phyloP scores from a whole-genome alignment of 768 basidiomycete species.

The Trametes maxima region DNA sequence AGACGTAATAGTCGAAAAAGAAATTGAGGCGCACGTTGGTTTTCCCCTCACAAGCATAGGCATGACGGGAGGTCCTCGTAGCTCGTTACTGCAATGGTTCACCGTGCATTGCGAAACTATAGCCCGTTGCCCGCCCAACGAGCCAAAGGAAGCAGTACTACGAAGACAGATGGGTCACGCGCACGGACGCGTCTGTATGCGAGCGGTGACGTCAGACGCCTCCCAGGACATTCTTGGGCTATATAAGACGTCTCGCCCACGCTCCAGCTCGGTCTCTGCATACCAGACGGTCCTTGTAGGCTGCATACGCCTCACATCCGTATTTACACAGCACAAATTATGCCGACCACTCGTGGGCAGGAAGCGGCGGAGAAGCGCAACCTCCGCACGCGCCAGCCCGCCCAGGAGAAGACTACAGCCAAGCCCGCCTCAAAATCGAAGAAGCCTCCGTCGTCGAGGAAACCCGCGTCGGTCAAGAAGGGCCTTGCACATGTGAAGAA shows the following conservation, averaged over 20 bases:
- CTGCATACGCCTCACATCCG: neutral
- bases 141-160: too few species aligned
- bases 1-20: too few species aligned
- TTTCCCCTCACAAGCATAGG: too few species aligned
- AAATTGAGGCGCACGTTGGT: too few species aligned
- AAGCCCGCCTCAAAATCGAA: slow-evolving; percentile 19
- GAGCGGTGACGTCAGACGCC: slow-evolving; percentile 14
- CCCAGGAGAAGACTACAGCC: slow-evolving; percentile 7
- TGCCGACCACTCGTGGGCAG: slow-evolving; percentile 30
- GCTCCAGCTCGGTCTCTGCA: neutral
- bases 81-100: too few species aligned
- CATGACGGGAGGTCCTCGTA: too few species aligned
- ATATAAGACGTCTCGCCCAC: slow-evolving; percentile 7
- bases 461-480: slow-evolving; percentile 5
- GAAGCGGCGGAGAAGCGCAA: slow-evolving; percentile 19
- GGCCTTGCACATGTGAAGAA: neutral
- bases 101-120: too few species aligned
- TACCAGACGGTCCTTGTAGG: too few species aligned
- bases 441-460: slow-evolving; percentile 7
- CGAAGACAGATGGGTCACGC: neutral
- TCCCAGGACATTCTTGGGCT: slow-evolving; percentile 4
- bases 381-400: slow-evolving; percentile 5
- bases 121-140: too few species aligned
- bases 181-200: slow-evolving; percentile 7
- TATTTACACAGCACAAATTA: neutral